phyloP scores from a whole-genome alignment of 1,284 basidiomycete genomes.

The Tranzscheliella williamsii region DNA sequence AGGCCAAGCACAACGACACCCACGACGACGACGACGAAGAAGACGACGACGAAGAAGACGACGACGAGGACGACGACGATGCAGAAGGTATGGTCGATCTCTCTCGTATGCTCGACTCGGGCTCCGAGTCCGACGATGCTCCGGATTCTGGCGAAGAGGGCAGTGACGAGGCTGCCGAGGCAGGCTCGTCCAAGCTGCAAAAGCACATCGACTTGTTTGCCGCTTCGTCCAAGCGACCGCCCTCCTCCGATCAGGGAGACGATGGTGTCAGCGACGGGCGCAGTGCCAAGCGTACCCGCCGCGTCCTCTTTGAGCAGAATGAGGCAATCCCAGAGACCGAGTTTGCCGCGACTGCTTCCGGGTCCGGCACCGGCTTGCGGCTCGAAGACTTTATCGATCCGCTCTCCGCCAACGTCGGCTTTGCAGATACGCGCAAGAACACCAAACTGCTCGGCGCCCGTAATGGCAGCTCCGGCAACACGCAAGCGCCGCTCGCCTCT shows the following conservation, averaged over 20 bases:
- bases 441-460: constrained; percentile 36
- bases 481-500: constrained; percentile 66
- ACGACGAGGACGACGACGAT: constrained; percentile 40
- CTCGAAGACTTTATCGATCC: constrained; percentile 77
- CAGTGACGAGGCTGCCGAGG: constrained; percentile 28
- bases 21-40: constrained; percentile 10
- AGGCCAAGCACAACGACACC: constrained; percentile 1
- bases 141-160: constrained; percentile 4
- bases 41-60: constrained; percentile 12
- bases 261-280: constrained; percentile 20
- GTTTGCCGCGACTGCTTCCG: constrained; percentile 59
- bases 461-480: neutral
- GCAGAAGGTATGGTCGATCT: constrained; percentile 54
- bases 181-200: constrained; percentile 20
- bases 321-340: constrained; percentile 73
- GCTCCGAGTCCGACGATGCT: constrained; percentile 18
- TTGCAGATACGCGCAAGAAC: constrained; percentile 35
- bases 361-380: constrained; percentile 26
- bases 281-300: constrained; percentile 65
- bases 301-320: constrained; percentile 72
- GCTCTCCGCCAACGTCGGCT: constrained; percentile 62
- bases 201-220: constrained; percentile 33
- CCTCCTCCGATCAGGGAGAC: constrained; percentile 5
- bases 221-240: constrained; percentile 16
- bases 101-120: constrained; percentile 52